These are phyloP conservation scores for Lophiostoma macrostomum DNA, from an alignment of 495 filamentous ascomycete species.

Conservation along the genomic window DNA sequence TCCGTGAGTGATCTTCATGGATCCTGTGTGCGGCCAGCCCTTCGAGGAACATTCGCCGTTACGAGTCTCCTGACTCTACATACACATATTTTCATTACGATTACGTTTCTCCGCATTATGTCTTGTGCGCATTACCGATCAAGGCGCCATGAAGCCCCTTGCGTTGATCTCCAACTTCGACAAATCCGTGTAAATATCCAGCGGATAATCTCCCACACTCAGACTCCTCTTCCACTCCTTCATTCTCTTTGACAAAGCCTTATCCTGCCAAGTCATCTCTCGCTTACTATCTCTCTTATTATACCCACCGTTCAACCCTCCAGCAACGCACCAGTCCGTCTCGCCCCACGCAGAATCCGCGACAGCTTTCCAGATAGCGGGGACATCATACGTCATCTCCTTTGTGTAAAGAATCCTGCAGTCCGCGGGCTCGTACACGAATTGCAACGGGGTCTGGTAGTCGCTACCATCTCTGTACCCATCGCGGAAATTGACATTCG, in stretches of 20 bases:
- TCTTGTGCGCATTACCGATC: too few relatives aligned
- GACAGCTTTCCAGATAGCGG: conserved; percentile 36
- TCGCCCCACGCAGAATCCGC: conserved; percentile 35
- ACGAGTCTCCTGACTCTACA: too few relatives aligned
- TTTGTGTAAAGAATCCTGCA: conserved; percentile 39
- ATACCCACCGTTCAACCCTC: conserved; percentile 11
- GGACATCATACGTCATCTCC: conserved; percentile 36
- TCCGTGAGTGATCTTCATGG: too few relatives aligned
- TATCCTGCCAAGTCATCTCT: conserved; percentile 11
- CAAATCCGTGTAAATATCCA: conserved; percentile 28
- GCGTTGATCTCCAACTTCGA: too few relatives aligned
- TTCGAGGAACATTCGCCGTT: too few relatives aligned
- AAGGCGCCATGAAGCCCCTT: too few relatives aligned
- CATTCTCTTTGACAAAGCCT: conserved; percentile 12
- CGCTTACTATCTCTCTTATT: conserved; percentile 5
- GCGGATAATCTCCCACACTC: conserved; percentile 18
- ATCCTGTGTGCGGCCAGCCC: too few relatives aligned
- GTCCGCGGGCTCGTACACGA: conserved; percentile 39
- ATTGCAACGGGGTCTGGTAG: conserved; percentile 36
- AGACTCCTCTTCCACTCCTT: conserved; percentile 14
- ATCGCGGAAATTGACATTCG: conserved; percentile 37
- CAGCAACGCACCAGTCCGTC: conserved; percentile 24
- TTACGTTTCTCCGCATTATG: too few relatives aligned
- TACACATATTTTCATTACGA: too few relatives aligned
- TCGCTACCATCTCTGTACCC: conserved; percentile 35